phyloP scores from a whole-genome alignment of 208 protist species.

The Trypanosoma caninum region DNA sequence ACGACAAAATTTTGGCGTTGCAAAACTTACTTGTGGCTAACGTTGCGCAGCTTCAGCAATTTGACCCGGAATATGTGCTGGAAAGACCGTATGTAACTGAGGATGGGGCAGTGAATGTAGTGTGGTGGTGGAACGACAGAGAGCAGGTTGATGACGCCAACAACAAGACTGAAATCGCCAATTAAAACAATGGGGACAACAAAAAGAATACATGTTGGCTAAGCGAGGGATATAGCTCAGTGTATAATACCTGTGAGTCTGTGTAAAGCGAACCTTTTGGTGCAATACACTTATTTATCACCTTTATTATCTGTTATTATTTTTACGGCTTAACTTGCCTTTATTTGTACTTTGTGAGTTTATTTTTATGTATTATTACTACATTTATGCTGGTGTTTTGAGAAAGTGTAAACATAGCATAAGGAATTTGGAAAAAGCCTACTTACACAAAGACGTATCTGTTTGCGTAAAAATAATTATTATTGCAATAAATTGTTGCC shows the following conservation, averaged over 20 bases:
- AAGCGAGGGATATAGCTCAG: neutral
- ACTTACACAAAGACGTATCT: no score
- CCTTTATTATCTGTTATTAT: no score
- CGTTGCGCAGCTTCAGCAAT: conserved; percentile 57
- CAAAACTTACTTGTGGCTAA: conserved; percentile 62
- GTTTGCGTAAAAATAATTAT: no score
- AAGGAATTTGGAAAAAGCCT: no score
- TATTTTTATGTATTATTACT: no score
- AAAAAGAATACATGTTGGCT: neutral
- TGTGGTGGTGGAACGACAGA: conserved; percentile 52
- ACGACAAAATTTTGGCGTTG: conserved; percentile 61
- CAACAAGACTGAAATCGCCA: neutral
- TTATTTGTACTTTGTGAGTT: no score
- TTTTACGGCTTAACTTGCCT: no score
- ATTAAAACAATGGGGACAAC: neutral
- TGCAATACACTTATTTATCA: no score
- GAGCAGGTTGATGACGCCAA: neutral
- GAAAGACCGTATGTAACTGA: conserved; percentile 65
- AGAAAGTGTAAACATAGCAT: no score
- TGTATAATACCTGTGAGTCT: neutral
- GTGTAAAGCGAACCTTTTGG: neutral
- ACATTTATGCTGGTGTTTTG: no score
- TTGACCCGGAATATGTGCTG: conserved; percentile 56
- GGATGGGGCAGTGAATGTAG: conserved; percentile 66
- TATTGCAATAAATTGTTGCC: no score